Evolutionary conservation across 2,329 filamentous ascomycete genomes (phyloP).

Genomic region (Sclerotinia minor): DNA sequence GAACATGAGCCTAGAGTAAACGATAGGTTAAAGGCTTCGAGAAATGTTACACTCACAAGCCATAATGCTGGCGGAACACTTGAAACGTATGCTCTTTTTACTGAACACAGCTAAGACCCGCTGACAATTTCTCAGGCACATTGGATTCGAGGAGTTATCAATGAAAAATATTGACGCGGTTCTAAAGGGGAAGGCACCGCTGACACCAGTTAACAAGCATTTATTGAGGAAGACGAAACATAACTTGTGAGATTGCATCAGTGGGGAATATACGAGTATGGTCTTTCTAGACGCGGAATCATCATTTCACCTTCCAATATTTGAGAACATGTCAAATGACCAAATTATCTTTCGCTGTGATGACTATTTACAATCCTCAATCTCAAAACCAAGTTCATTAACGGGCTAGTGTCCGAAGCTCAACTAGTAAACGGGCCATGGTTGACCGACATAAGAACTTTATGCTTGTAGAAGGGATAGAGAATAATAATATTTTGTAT

Average conservation of each 20-base stretch:
- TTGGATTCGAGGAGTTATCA: slow-evolving; percentile 65
- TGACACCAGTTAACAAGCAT: slow-evolving; percentile 41
- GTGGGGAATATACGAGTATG: too few species aligned
- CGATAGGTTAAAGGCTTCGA: slow-evolving; percentile 35
- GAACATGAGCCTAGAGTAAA: slow-evolving; percentile 54
- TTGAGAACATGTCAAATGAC: too few species aligned
- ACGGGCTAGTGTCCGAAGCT: too few species aligned
- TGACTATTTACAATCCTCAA: too few species aligned
- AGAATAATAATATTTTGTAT: not conserved
- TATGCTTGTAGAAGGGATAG: too few species aligned
- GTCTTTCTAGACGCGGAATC: too few species aligned
- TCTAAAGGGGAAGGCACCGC: slow-evolving; percentile 43
- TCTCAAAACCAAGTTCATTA: too few species aligned
- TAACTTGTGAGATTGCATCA: slow-evolving; percentile 5
- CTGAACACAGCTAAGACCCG: too few species aligned
- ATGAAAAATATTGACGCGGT: slow-evolving; percentile 68
- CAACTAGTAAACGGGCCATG: too few species aligned
- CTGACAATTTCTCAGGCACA: slow-evolving; percentile 34
- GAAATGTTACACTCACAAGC: slow-evolving; percentile 56
- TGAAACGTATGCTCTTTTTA: slow-evolving; percentile 49
- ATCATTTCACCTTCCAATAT: too few species aligned
- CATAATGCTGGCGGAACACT: slow-evolving; percentile 68
- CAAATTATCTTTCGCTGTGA: too few species aligned
- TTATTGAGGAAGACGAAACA: slow-evolving; percentile 24
- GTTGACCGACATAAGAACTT: too few species aligned